A percentile compares a stretch with the other conserved stretches of the same genome.
Conservation (phyloP, 371 early-diverging fungal genomes). For the Apophysomyces trapeziformis region DNA sequence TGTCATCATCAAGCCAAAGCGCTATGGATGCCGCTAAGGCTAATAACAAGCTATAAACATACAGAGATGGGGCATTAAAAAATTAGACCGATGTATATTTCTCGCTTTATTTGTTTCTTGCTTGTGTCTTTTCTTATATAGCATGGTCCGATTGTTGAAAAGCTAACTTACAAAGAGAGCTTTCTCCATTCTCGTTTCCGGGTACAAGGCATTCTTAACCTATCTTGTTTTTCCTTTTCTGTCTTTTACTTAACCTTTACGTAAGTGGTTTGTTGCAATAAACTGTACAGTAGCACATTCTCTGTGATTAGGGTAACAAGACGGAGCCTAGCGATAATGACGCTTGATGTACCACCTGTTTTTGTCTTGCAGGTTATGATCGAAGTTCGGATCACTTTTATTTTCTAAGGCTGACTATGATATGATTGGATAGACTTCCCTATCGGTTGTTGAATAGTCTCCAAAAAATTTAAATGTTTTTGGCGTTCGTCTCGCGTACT, state of each 20-base stretch:
- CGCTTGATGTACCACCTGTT: too few relatives aligned
- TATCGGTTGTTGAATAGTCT: too few relatives aligned
- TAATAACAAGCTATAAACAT: slow-evolving; percentile 27
- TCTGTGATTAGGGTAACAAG: too few relatives aligned
- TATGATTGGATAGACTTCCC: too few relatives aligned
- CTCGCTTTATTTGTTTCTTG: not conserved
- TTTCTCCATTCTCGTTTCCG: not conserved
- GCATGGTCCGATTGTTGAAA: not conserved
- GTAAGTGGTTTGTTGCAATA: not conserved
- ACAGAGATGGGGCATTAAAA: slow-evolving; percentile 1
- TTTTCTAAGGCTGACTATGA: too few relatives aligned
- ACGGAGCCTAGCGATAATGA: too few relatives aligned
- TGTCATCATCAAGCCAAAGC: slow-evolving; percentile 42
- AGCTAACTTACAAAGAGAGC: not conserved
- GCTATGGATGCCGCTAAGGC: slow-evolving; percentile 38
- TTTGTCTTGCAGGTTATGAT: too few relatives aligned
- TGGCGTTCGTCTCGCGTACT: not conserved
- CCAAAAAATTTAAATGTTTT: slow-evolving; percentile 1
- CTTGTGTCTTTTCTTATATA: not conserved
- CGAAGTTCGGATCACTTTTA: too few relatives aligned
- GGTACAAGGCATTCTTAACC: too few relatives aligned
- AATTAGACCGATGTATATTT: not conserved
- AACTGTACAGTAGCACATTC: not conserved
- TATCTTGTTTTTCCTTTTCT: too few relatives aligned
- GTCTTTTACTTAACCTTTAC: not conserved